Conservation (phyloP, 129 eudicot genomes). For the Tagetes patula region DNA sequence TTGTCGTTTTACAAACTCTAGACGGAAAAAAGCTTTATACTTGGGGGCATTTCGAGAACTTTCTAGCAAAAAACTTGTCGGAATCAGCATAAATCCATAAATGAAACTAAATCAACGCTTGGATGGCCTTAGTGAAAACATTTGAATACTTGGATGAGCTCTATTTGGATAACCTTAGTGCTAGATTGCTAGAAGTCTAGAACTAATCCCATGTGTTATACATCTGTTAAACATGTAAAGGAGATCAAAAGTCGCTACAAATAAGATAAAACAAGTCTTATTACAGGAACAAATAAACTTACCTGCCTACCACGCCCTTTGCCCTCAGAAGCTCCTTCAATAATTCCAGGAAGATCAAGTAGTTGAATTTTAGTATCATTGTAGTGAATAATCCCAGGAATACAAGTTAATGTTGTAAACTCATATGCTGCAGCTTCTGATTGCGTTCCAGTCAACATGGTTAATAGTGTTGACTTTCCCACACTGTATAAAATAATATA, state of each 20-base stretch:
- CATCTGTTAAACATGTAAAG: not conserved
- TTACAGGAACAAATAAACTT: constrained; percentile 5
- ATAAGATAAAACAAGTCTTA: not conserved
- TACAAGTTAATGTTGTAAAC: constrained; percentile 93
- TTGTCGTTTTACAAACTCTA: not conserved
- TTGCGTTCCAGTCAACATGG: constrained; percentile 91
- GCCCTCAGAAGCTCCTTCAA: constrained; percentile 99
- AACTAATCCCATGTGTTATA: not conserved
- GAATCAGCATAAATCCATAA: not conserved
- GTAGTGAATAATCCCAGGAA: constrained; percentile 96
- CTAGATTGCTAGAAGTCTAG: no score
- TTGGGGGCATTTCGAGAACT: not conserved
- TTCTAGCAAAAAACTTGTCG: not conserved
- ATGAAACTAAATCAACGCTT: not conserved
- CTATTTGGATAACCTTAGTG: no score
- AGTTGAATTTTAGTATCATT: constrained; percentile 92
- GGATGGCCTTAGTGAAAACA: not conserved
- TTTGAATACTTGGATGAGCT: not conserved
- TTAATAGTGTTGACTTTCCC: constrained; percentile 92
- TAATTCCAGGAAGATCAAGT: constrained; percentile 99
- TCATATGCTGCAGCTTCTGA: constrained; percentile 99
- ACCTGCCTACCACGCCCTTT: constrained; percentile 99
- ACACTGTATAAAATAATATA: constrained; percentile 50
- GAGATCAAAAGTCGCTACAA: not conserved
- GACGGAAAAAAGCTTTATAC: not conserved